phyloP scores from a whole-genome alignment of 2,329 filamentous ascomycete genomes.

The Colletotrichum orbiculare region DNA sequence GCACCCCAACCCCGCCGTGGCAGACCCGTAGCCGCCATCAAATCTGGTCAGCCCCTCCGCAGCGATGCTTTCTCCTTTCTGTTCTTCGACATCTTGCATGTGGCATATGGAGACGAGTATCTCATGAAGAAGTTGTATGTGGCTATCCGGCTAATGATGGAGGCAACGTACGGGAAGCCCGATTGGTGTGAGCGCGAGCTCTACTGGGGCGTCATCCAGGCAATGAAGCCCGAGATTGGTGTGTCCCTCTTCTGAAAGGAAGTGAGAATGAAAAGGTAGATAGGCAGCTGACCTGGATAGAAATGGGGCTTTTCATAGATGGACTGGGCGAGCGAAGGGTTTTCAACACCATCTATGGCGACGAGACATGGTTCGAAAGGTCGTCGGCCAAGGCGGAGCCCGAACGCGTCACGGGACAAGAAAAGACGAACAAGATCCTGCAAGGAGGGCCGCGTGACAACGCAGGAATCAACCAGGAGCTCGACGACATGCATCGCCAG shows the following conservation, averaged over 20 bases:
- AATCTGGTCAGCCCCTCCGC: no score
- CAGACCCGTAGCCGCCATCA: background rate
- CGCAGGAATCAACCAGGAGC: background rate
- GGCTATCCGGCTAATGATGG: background rate
- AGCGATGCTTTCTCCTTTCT: background rate
- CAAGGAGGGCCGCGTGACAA: no score
- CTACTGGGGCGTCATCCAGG: background rate
- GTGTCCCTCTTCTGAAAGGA: background rate
- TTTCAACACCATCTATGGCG: background rate
- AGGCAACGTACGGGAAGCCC: background rate
- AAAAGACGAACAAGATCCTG: no score
- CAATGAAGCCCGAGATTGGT: background rate
- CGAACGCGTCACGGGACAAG: background rate
- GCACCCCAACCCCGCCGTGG: no score
- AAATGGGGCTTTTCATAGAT: background rate
- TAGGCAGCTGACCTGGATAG: background rate
- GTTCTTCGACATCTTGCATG: background rate
- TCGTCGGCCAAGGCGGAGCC: background rate
- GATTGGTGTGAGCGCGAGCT: background rate
- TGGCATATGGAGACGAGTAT: background rate
- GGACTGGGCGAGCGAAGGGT: no score
- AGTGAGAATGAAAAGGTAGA: no score
- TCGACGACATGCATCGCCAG: background rate
- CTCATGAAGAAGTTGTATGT: background rate
- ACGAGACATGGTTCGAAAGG: background rate